Percentiles rank a stretch among this genome's conserved stretches.
Evolutionary conservation across 352 stramenopile species (phyloP).

Genomic region (Phytophthora macrochlamydospora): DNA sequence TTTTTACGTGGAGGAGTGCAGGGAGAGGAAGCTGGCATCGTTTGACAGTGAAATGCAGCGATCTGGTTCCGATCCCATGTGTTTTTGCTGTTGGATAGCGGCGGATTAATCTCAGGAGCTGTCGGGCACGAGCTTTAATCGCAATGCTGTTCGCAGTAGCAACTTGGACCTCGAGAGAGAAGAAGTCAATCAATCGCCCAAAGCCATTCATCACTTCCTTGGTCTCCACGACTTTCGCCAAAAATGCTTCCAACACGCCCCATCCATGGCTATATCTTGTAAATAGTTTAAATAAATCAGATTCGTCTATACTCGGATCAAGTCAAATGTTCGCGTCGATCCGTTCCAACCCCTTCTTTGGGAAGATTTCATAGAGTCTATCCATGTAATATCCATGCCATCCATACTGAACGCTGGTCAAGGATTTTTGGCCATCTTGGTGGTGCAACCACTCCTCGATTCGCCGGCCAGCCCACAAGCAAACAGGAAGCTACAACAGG

Average conservation of each 20-base stretch:
- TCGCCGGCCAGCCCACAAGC: conserved; percentile 1
- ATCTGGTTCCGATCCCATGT: background rate
- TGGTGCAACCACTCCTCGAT: conserved; percentile 9
- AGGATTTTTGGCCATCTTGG: background rate
- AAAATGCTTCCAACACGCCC: no score
- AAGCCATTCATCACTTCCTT: no score
- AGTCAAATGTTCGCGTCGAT: no score
- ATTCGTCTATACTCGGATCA: no score
- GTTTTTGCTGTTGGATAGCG: background rate
- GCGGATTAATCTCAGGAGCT: conserved; percentile 2
- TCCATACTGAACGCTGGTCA: background rate
- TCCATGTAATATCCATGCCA: no score
- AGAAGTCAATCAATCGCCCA: no score
- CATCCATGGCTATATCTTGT: background rate
- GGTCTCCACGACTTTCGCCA: no score
- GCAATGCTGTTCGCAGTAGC: background rate
- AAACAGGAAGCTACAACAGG: background rate
- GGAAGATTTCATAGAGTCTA: no score
- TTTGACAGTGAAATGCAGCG: background rate
- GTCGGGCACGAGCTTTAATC: background rate
- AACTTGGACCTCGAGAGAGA: background rate
- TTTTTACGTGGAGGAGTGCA: conserved; percentile 1
- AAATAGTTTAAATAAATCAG: background rate
- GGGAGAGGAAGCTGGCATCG: background rate
- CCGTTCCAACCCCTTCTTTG: no score